Conservation (phyloP, 345 rosid genomes). For the Lepidium aucheri region DNA sequence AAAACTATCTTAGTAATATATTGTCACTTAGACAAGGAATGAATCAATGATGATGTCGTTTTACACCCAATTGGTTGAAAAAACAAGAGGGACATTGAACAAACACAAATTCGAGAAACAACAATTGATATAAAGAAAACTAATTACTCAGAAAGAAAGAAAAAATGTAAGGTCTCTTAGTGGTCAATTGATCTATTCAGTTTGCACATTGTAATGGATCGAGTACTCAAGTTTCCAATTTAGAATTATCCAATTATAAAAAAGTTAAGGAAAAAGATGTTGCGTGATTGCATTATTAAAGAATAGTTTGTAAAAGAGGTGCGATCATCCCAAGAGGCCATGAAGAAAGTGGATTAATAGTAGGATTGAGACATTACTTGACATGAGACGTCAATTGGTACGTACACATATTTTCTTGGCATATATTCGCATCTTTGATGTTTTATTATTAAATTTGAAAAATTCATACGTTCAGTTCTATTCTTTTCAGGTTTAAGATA, state of each 20-base stretch:
- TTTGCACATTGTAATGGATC: not conserved
- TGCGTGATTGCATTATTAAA: slow-evolving; percentile 4
- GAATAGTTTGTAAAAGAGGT: slow-evolving; percentile 21
- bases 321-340: slow-evolving; percentile 28
- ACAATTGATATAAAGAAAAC: not conserved
- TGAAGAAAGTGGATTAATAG: slow-evolving; percentile 28
- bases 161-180: not conserved
- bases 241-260: not conserved
- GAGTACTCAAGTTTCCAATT: not conserved
- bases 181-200: not conserved
- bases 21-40: too few species aligned
- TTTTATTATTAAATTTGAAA: too few species aligned
- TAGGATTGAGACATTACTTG: slow-evolving; percentile 25
- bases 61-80: not conserved
- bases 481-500: too few species aligned
- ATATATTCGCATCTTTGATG: not conserved
- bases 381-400: not conserved
- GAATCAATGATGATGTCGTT: not conserved
- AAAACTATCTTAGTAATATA: too few species aligned
- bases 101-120: not conserved
- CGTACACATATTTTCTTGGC: not conserved
- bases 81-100: not conserved
- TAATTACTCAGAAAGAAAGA: not conserved
- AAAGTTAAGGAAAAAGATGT: not conserved
- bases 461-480: too few species aligned